Evolutionary conservation across 148 eudicot genomes (phyloP).

Genomic region (Chenopodium formosanum): DNA sequence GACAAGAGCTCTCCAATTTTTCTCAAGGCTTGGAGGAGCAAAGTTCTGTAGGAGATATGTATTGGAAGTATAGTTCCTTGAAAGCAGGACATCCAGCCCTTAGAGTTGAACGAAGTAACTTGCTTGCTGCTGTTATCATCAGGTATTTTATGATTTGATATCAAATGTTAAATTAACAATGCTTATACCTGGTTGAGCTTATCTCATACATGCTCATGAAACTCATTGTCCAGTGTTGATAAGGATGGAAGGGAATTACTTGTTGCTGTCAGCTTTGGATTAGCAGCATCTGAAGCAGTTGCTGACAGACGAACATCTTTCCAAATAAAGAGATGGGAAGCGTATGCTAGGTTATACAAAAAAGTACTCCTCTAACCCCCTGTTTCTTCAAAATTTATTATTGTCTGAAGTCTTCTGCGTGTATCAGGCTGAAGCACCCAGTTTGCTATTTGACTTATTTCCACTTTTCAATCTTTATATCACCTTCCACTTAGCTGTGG

Average conservation of each 20-base stretch:
- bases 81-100: slow-evolving; percentile 89
- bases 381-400: neutral
- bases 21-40: slow-evolving; percentile 49
- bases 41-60: slow-evolving; percentile 39
- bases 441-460: neutral
- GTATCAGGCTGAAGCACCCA: neutral
- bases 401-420: neutral
- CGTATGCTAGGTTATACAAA: slow-evolving; percentile 80
- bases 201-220: slow-evolving; percentile 13
- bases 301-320: slow-evolving; percentile 75
- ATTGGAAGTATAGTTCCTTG: slow-evolving; percentile 53
- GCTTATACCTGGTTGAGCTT: neutral
- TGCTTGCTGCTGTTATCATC: slow-evolving; percentile 90
- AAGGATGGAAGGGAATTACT: slow-evolving; percentile 83
- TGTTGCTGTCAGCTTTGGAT: slow-evolving; percentile 87
- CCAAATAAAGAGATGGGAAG: slow-evolving; percentile 86
- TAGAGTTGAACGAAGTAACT: slow-evolving; percentile 84
- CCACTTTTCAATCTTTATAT: neutral
- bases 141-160: slow-evolving; percentile 39
- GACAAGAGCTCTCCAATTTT: slow-evolving; percentile 38
- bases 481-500: neutral
- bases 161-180: neutral
- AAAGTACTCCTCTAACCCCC: slow-evolving; percentile 44
- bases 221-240: slow-evolving; percentile 60
- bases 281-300: slow-evolving; percentile 86